phyloP scores from a whole-genome alignment of 805 yeast species.

The Zygoascus biomembranicola region DNA sequence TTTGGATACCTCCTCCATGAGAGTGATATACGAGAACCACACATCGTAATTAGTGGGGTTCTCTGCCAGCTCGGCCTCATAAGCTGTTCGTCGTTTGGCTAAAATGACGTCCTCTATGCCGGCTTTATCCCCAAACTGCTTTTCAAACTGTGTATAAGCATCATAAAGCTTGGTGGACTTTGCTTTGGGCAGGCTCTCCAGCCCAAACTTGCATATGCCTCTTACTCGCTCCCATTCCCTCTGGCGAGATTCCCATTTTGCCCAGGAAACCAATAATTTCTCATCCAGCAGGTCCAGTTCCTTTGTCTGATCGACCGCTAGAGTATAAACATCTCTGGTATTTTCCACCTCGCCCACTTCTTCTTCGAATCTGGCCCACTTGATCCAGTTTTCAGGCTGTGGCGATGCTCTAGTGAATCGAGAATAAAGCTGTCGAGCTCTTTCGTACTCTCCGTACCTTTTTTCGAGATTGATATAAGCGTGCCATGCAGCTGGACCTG shows the following conservation, averaged over 20 bases:
- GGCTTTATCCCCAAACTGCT: constrained; percentile 48
- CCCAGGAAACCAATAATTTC: constrained; percentile 45
- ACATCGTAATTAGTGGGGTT: constrained; percentile 55
- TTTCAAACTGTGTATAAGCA: constrained; percentile 51
- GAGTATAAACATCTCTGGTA: constrained; percentile 56
- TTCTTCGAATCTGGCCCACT: constrained; percentile 69
- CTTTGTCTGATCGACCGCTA: constrained; percentile 49
- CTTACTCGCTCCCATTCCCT: constrained; percentile 57
- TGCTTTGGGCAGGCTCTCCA: constrained; percentile 36
- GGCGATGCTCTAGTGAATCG: constrained; percentile 50
- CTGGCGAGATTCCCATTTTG: constrained; percentile 58
- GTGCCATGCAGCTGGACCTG: constrained; percentile 58
- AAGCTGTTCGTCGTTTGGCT: constrained; percentile 46
- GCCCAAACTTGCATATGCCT: constrained; percentile 46
- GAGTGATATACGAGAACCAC: constrained; percentile 71
- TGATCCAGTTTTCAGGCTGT: constrained; percentile 51
- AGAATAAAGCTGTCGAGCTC: constrained; percentile 51
- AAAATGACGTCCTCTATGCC: constrained; percentile 47
- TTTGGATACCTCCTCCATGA: constrained; percentile 36
- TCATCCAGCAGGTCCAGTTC: constrained; percentile 28
- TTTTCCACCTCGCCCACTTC: constrained; percentile 38
- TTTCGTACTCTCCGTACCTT: constrained; percentile 50
- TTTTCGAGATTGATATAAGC: constrained; percentile 66
- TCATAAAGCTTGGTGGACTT: constrained; percentile 33
- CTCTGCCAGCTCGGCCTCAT: constrained; percentile 38